Percentiles rank a stretch among this genome's conserved stretches.
Conservation (phyloP, 2,329 filamentous ascomycete species). For the Fusarium torreyae region DNA sequence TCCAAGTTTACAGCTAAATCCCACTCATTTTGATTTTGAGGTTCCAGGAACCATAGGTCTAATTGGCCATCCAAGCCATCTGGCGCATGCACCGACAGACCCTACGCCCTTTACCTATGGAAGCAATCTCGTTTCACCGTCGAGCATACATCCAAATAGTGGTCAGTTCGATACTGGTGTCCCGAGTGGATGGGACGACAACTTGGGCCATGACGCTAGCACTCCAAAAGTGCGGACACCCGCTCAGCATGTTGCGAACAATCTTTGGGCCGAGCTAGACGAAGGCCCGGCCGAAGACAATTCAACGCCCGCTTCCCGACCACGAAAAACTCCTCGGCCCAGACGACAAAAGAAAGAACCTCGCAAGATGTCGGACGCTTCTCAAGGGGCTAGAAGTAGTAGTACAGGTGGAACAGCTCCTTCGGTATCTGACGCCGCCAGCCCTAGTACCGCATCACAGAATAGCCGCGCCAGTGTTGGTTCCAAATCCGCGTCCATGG, state of each 20-base stretch:
- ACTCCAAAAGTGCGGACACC: constrained; percentile 48
- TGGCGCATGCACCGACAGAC: constrained; percentile 38
- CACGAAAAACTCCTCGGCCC: constrained; percentile 40
- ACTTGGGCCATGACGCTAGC: constrained; percentile 40
- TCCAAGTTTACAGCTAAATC: constrained; percentile 34
- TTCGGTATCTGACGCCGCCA: constrained; percentile 45
- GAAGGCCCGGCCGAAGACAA: constrained; percentile 31
- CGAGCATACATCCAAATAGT: constrained; percentile 43
- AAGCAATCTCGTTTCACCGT: constrained; percentile 44
- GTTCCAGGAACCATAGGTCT: constrained; percentile 39
- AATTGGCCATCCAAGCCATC: constrained; percentile 39
- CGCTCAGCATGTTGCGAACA: constrained; percentile 38
- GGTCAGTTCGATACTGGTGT: constrained; percentile 37
- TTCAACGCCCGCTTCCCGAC: constrained; percentile 20
- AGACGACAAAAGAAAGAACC: constrained; percentile 39
- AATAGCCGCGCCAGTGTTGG: constrained; percentile 45
- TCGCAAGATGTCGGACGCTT: constrained; percentile 40
- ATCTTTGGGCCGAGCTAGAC: constrained; percentile 48
- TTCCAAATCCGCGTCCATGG: constrained; percentile 46
- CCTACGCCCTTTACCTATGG: constrained; percentile 39
- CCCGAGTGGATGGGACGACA: constrained; percentile 44
- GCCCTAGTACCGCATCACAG: constrained; percentile 45
- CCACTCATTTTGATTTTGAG: constrained; percentile 45
- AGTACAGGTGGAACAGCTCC: constrained; percentile 37
- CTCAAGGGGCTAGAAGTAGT: constrained; percentile 33